Evolutionary conservation across 306 rosid species (phyloP).

Genomic region (Parietaria judaica): DNA sequence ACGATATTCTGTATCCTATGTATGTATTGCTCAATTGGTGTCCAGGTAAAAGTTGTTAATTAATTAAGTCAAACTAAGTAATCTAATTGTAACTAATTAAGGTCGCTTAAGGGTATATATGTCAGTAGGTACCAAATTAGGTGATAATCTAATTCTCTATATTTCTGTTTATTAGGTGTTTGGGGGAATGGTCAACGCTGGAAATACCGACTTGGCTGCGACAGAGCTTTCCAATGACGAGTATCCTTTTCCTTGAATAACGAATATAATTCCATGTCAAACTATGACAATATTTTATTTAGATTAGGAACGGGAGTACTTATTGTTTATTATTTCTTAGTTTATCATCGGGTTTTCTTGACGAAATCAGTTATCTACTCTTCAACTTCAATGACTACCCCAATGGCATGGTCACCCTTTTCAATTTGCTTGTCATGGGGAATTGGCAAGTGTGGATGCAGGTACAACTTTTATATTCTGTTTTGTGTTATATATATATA

Average conservation of each 20-base stretch:
- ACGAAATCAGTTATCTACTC: conserved; percentile 74
- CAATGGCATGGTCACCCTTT: conserved; percentile 97
- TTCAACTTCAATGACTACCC: conserved; percentile 95
- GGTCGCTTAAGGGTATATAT: no score
- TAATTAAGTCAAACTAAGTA: no score
- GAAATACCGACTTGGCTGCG: conserved; percentile 56
- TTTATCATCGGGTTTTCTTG: conserved; percentile 35
- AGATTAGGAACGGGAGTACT: no score
- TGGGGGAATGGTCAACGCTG: conserved; percentile 84
- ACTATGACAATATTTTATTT: no score
- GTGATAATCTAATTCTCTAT: neutral
- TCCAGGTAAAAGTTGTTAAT: conserved; percentile 49
- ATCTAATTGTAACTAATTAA: no score
- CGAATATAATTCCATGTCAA: neutral
- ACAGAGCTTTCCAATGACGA: conserved; percentile 66
- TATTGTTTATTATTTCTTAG: no score
- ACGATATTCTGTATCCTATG: conserved; percentile 76
- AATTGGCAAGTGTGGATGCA: conserved; percentile 76
- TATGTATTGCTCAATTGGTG: conserved; percentile 79
- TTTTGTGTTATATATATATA: neutral
- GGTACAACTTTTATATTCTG: conserved; percentile 32
- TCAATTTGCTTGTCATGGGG: conserved; percentile 83
- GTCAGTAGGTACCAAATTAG: no score
- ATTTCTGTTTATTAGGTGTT: conserved; percentile 42
- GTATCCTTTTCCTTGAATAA: conserved; percentile 61